Base-by-base conservation (phyloP, 768 basidiomycete species). In the Boletus fagicola region DNA sequence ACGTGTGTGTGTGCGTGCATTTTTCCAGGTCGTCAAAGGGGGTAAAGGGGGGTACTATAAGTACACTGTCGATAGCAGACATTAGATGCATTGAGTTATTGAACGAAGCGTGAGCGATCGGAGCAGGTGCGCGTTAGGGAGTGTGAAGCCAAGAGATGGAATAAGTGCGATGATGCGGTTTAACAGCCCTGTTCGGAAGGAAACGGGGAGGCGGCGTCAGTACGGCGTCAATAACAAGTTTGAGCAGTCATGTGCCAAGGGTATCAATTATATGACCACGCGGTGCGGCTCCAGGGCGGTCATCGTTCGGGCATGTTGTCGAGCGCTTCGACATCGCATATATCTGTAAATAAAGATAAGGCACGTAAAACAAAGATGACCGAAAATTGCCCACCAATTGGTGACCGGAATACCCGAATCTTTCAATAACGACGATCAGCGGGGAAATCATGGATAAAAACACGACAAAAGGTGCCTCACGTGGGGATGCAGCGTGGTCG, bases 321-420 rank as follows among this genome's bases (percentile, higher is more conserved):
- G 6, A 66, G 52, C 24, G 66, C 56, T 55, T 73, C 72, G 15
- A 67, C 18, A 36, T 73, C 72, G 28, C 55, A 58, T 51, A 72
- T 63, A 51, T 72, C 71, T 72, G 38, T 39, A 43, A 58, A 58
- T 40, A 57, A 53, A 56, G 49, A 9, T 53, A 38, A 59, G 52
- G 36, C 36, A 54, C 39, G 5, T 16, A 30, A n/a, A 28, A 22
- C 5, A 24, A 49, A 8, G 18, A 36, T 24, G 44, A 11, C 35
- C n/a, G 2, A 35, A 5, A 33, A 18, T 18, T 53, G 49, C 71
- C 48, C 49, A 72, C 71, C 71, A 53, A 72, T 72, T 30, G 71
- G 71, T 31, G 71, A 72, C 42, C 61, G 65, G 45, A 72, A 72
- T 26, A 62, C 57, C 20, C 71, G 67, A 58, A 72, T 54, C 71